Evolutionary conservation across 129 eudicot species (phyloP), one percentile per base, ranked within the genome.

Genomic region (Helianthus tuberosus): DNA sequence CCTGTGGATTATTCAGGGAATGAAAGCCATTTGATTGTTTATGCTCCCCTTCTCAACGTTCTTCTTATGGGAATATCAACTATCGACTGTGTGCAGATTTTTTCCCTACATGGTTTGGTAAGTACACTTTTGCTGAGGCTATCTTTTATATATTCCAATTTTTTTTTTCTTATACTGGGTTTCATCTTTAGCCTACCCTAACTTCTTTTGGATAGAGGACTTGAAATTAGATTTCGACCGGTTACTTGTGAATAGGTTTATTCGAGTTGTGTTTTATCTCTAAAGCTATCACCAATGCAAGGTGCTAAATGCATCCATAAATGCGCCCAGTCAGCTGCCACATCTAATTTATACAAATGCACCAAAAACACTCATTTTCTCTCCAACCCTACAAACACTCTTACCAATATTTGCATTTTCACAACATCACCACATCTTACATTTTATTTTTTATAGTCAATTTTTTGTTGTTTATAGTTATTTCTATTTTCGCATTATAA

Each of bases 101-200:
- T 94, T 68, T 91, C 99, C 67, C 71, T 91, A 38, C 97, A 86
- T 79, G 99, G 99, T 58, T 81, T 90, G 99, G 99, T 94, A 85
- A 66, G 97, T 81, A 63, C 66, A 58, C 62, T 67, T 68, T 29
- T 8, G 50, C 23, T 43, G 76, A 69, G 38, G 39, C 49, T 11
- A 47, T 61, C 27, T 43, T 11, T 72, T 41, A 39, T 3, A 10
- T 38, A 15, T 64, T 14, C 68, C 2, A 36, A 25, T 27, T 27
- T 13, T 36, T 1, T 6, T 17, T 14, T 8, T 12, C 23, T 6
- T 62, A 32, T 62, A 1, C 0, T 62, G 27, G 67, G 48, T 62
- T 36, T 61, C 25, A 14, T 36, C 23, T 62, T 12, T 62, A 62
- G 47, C 67, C 12, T 14, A 32, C 67, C 11, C 46, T n/a, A 62